These are phyloP conservation scores for Metarhizium sp. DNA, from an alignment of 2,329 filamentous ascomycete species.

Conservation along the genomic window DNA sequence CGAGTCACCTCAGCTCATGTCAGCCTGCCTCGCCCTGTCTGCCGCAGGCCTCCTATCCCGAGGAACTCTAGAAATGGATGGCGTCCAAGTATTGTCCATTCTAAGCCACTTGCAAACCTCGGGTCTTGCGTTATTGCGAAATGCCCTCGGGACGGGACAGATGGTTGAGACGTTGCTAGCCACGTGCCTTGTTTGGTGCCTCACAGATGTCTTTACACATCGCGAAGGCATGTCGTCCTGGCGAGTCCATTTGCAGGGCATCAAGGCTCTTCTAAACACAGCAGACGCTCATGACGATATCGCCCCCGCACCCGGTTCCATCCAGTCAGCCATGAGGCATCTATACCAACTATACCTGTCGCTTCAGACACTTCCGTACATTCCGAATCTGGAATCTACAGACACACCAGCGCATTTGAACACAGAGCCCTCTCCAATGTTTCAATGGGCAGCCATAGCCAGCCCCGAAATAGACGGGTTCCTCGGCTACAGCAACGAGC, in stretches of 20 bases:
- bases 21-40: conserved; percentile 16
- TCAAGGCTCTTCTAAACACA: conserved; percentile 13
- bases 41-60: conserved; percentile 17
- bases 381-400: conserved; percentile 6
- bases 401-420: neutral
- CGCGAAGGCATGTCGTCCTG: conserved; percentile 14
- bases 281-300: conserved; percentile 3
- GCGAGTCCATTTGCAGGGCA: conserved; percentile 16
- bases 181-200: conserved; percentile 20
- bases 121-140: conserved; percentile 13
- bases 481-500: conserved; percentile 18
- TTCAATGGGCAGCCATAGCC: neutral
- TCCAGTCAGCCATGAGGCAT: conserved; percentile 14
- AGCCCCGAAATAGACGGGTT: conserved; percentile 17
- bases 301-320: neutral
- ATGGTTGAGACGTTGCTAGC: conserved; percentile 16
- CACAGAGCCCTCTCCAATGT: neutral
- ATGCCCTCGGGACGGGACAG: conserved; percentile 11
- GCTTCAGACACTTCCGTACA: conserved; percentile 16
- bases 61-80: conserved; percentile 13
- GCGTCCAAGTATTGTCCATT: conserved; percentile 10
- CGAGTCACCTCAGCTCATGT: conserved; percentile 17
- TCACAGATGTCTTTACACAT: conserved; percentile 17
- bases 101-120: conserved; percentile 17
- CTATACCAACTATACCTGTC: conserved; percentile 19